Evolutionary conservation across 2,329 filamentous ascomycete species (phyloP).

Genomic region (Didymella exigua): DNA sequence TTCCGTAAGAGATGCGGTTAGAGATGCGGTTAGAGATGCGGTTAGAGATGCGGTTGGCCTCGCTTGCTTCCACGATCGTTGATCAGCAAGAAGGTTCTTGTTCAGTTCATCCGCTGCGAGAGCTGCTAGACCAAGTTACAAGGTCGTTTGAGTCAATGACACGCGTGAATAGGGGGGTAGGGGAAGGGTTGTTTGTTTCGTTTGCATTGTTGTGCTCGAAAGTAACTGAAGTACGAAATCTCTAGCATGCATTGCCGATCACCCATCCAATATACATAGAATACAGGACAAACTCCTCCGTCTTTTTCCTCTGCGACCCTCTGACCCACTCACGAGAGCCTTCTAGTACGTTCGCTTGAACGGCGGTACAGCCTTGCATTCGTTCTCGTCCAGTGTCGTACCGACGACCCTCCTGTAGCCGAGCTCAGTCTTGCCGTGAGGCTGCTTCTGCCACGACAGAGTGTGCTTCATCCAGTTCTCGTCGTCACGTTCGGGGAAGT

Average conservation of each 20-base stretch:
- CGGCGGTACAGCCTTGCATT: slow-evolving; percentile 94
- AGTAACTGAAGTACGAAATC: slow-evolving; percentile 3
- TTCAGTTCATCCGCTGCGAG: no score
- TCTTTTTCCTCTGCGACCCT: not conserved
- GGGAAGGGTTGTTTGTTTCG: not conserved
- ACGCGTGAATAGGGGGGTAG: no score
- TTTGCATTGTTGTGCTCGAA: slow-evolving; percentile 13
- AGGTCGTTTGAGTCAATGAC: no score
- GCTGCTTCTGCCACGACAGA: slow-evolving; percentile 90
- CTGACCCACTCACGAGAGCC: not conserved
- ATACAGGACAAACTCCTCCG: slow-evolving; percentile 31
- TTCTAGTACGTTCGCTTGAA: slow-evolving; percentile 91
- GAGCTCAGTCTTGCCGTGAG: slow-evolving; percentile 85
- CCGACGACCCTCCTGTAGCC: slow-evolving; percentile 82
- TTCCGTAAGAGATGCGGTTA: no score
- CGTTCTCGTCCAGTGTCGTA: slow-evolving; percentile 87
- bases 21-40: no score
- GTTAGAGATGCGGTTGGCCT: no score
- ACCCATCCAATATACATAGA: slow-evolving; percentile 45
- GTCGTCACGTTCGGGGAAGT: slow-evolving; percentile 94
- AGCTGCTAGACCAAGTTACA: no score
- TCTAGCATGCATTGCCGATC: slow-evolving; percentile 18
- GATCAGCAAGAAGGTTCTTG: no score
- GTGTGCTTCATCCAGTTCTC: slow-evolving; percentile 99
- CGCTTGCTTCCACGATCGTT: no score